Evolutionary conservation across 1,284 basidiomycete genomes (phyloP).

Genomic region (Pseudozyma tsukubaensis): DNA sequence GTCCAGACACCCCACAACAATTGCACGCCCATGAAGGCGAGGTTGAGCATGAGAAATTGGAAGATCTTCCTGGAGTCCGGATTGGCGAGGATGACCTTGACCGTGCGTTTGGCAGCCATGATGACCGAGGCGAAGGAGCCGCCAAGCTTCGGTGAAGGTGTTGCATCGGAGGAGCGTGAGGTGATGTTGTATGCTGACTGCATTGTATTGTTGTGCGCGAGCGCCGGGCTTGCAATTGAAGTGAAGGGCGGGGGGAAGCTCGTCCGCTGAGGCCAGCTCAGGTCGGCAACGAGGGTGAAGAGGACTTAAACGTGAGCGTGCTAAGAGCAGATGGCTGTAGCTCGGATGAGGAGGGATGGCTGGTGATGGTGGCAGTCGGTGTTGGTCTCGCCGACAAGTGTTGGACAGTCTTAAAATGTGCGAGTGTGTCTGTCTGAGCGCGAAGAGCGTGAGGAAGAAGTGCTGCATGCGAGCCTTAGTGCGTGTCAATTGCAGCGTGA

Average conservation of each 20-base stretch:
- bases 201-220: constrained; percentile 13
- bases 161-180: not conserved
- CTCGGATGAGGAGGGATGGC: not conserved
- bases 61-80: constrained; percentile 94
- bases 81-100: constrained; percentile 89
- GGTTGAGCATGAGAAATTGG: constrained; percentile 93
- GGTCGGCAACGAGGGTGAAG: not conserved
- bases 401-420: no score
- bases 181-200: constrained; percentile 21
- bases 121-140: constrained; percentile 23
- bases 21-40: constrained; percentile 87
- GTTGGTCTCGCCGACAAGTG: no score
- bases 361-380: not conserved
- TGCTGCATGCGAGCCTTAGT: not conserved
- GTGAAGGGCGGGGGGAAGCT: not conserved
- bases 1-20: constrained; percentile 85
- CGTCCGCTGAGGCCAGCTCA: constrained; percentile 21
- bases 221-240: not conserved
- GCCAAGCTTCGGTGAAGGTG: constrained; percentile 27
- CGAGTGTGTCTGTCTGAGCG: not conserved
- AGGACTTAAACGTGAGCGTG: not conserved
- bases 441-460: not conserved
- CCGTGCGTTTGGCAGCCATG: constrained; percentile 58
- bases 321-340: not conserved
- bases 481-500: not conserved